phyloP scores from a whole-genome alignment of 192 early-diverging fungal species.

The Coemansia sp. region DNA sequence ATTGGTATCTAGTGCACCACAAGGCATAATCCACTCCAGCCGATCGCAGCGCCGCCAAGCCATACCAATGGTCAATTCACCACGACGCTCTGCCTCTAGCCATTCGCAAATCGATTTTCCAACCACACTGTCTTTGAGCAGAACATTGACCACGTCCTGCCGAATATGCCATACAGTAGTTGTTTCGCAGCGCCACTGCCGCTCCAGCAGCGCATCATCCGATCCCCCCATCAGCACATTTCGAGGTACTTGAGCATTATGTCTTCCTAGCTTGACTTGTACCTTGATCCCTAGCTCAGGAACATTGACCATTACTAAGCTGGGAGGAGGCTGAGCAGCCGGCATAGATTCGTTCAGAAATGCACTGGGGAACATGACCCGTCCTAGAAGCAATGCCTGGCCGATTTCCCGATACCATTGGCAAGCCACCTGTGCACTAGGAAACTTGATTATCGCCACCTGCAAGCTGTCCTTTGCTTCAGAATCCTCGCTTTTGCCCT shows the following conservation, averaged over 20 bases:
- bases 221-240: constrained; percentile 17
- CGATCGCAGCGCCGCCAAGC: constrained; percentile 44
- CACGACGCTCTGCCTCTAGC: constrained; percentile 30
- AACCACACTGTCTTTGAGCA: constrained; percentile 33
- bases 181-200: constrained; percentile 39
- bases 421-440: constrained; percentile 38
- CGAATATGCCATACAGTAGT: constrained; percentile 47
- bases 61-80: constrained; percentile 39
- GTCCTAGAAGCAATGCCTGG: constrained; percentile 25
- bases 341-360: constrained; percentile 22
- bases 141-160: constrained; percentile 20
- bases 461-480: constrained; percentile 16
- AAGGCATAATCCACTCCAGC: constrained; percentile 45
- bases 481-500: constrained; percentile 13
- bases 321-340: constrained; percentile 26
- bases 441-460: constrained; percentile 41
- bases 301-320: constrained; percentile 28
- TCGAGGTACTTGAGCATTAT: constrained; percentile 17
- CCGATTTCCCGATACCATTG: constrained; percentile 49
- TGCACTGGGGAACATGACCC: constrained; percentile 21
- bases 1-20: constrained; percentile 18
- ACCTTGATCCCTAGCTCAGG: constrained; percentile 53
- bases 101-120: constrained; percentile 28
- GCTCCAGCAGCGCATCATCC: constrained; percentile 25
- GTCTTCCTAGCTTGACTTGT: constrained; percentile 33